Conservation (phyloP, 108 stramenopile genomes). For the Cyclotella atomus region DNA sequence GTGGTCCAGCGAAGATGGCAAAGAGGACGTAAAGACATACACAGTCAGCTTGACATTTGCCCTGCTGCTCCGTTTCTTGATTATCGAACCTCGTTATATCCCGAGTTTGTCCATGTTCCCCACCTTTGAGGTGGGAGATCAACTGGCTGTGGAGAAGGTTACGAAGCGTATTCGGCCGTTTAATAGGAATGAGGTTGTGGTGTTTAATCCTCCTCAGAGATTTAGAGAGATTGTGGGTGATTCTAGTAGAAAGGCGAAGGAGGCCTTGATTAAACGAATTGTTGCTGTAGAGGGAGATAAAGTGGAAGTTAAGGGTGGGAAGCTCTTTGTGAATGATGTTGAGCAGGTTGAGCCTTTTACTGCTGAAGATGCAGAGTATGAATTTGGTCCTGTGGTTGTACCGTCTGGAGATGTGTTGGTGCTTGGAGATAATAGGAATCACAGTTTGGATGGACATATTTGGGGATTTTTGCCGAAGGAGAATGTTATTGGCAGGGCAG, state of each 20-base stretch:
- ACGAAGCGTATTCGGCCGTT: conserved; percentile 87
- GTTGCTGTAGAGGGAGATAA: conserved; percentile 93
- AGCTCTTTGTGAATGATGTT: conserved; percentile 89
- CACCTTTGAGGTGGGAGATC: conserved; percentile 96
- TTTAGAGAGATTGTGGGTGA: conserved; percentile 85
- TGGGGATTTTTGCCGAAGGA: conserved; percentile 80
- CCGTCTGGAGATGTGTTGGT: conserved; percentile 86
- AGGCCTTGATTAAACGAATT: conserved; percentile 96
- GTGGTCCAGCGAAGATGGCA: conserved; percentile 65
- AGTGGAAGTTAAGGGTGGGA: conserved; percentile 89
- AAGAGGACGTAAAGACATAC: conserved; percentile 83
- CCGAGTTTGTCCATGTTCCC: conserved; percentile 96
- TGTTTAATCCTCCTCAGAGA: conserved; percentile 89
- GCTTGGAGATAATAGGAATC: conserved; percentile 92
- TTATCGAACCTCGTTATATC: conserved; percentile 94
- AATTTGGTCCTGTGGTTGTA: conserved; percentile 86
- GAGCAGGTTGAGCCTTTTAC: conserved; percentile 89
- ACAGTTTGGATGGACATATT: conserved; percentile 88
- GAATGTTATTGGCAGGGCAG: conserved; percentile 71
- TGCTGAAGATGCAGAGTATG: conserved; percentile 86
- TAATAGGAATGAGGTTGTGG: conserved; percentile 92
- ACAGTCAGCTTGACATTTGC: conserved; percentile 75
- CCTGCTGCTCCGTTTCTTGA: conserved; percentile 71
- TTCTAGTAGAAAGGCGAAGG: conserved; percentile 61
- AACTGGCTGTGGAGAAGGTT: conserved; percentile 95